Evolutionary conservation across 2,329 filamentous ascomycete species (phyloP).

Genomic region (Xylariaceae sp.): DNA sequence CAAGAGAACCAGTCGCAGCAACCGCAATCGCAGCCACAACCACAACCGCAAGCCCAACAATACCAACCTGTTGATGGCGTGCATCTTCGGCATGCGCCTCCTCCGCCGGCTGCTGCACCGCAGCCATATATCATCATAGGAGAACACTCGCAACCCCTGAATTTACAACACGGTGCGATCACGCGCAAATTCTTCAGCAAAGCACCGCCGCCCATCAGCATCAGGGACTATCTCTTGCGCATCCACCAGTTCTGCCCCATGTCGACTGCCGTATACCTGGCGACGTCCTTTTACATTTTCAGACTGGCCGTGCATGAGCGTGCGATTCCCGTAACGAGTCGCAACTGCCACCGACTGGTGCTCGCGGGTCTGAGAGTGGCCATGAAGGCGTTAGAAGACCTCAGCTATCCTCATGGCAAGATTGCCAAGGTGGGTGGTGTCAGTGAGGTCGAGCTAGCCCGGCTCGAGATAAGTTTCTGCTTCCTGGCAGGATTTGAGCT

Average conservation of each 20-base stretch:
- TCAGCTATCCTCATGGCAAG: slow-evolving; percentile 77
- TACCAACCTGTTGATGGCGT: slow-evolving; percentile 50
- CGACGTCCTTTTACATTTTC: slow-evolving; percentile 82
- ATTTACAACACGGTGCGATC: slow-evolving; percentile 77
- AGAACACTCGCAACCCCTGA: slow-evolving; percentile 66
- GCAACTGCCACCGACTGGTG: slow-evolving; percentile 81
- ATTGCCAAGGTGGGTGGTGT: slow-evolving; percentile 87
- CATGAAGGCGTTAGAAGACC: slow-evolving; percentile 92
- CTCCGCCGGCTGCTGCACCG: slow-evolving; percentile 28
- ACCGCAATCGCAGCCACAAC: slow-evolving; percentile 14
- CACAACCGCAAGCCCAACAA: slow-evolving; percentile 20
- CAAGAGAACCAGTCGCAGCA: not conserved
- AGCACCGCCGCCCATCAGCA: slow-evolving; percentile 71
- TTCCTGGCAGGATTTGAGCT: slow-evolving; percentile 83
- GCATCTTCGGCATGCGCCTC: slow-evolving; percentile 37
- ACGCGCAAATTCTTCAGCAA: slow-evolving; percentile 93
- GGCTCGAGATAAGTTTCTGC: slow-evolving; percentile 84
- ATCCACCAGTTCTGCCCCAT: slow-evolving; percentile 90
- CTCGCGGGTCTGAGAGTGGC: slow-evolving; percentile 81
- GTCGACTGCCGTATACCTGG: slow-evolving; percentile 88
- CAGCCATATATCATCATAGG: slow-evolving; percentile 58
- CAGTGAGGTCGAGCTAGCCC: slow-evolving; percentile 70
- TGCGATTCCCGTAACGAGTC: slow-evolving; percentile 71
- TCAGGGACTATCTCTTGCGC: slow-evolving; percentile 79
- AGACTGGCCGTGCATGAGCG: slow-evolving; percentile 72